These are phyloP conservation scores for Coprinopsis strossmayeri DNA, from an alignment of 768 basidiomycete genomes.

Conservation along the genomic window DNA sequence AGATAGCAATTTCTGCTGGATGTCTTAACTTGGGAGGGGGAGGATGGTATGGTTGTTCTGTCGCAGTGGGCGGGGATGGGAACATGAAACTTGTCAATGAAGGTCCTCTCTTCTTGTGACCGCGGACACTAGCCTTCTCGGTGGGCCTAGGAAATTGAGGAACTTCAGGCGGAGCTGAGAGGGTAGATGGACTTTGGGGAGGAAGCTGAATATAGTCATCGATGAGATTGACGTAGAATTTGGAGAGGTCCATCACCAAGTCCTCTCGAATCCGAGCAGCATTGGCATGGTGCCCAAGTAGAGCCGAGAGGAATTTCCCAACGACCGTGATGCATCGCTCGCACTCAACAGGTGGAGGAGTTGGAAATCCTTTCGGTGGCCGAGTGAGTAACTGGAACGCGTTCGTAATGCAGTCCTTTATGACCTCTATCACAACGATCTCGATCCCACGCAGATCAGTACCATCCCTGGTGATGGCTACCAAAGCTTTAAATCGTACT, in stretches of 20 bases:
- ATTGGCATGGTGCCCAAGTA: slow-evolving; percentile 45
- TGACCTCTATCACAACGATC: slow-evolving; percentile 41
- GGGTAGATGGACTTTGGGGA: not conserved
- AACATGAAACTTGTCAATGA: slow-evolving; percentile 57
- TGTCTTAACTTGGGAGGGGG: slow-evolving; percentile 26
- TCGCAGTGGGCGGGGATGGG: slow-evolving; percentile 45
- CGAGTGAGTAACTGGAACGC: slow-evolving; percentile 49
- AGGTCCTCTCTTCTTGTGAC: slow-evolving; percentile 13
- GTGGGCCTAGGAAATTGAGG: slow-evolving; percentile 5
- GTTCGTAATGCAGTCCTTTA: slow-evolving; percentile 61
- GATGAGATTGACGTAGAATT: slow-evolving; percentile 55
- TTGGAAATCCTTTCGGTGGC: slow-evolving; percentile 22
- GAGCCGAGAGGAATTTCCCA: slow-evolving; percentile 47
- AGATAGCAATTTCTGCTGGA: slow-evolving; percentile 58
- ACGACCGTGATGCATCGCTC: slow-evolving; percentile 60
- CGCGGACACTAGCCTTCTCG: slow-evolving; percentile 6
- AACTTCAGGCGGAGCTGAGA: no score
- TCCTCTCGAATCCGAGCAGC: slow-evolving; percentile 56
- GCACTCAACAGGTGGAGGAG: slow-evolving; percentile 42
- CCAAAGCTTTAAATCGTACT: slow-evolving; percentile 58
- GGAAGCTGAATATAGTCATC: slow-evolving; percentile 41
- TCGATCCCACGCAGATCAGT: slow-evolving; percentile 62
- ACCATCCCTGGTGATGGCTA: slow-evolving; percentile 57
- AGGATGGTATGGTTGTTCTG: slow-evolving; percentile 21
- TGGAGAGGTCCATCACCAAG: slow-evolving; percentile 47